Base-by-base conservation (phyloP, 495 filamentous ascomycete genomes). In the Aspergillus biplanus region DNA sequence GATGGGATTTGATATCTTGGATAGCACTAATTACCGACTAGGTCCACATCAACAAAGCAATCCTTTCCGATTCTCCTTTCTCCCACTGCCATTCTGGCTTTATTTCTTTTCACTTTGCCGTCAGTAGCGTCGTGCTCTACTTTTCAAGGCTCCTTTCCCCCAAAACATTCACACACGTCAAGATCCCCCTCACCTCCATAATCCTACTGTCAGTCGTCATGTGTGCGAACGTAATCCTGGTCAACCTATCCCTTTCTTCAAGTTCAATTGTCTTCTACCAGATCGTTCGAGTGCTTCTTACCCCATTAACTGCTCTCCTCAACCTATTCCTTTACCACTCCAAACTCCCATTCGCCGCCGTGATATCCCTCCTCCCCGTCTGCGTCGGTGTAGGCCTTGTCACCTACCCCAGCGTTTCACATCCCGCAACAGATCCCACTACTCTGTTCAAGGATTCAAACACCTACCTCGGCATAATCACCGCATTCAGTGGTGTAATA, bases 51-150 rank as follows among this genome's bases (percentile, higher is more conserved):
- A 58, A 33, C 27, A 57, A 57, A 46, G 16, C 55, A 15, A 57
- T 57, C 21, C 39, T 57, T 16, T 57, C 35, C 0, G 18, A 57
- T 15, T 34, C 55, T 27, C 7, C 55, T 12, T 46, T 57, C 18
- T 44, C 55, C 1, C 18, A 46, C n/a, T 57, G 53, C 37, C 39
- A 56, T 46, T 37, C 50, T 34, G 27, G 61, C 52, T 56, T 52
- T 32, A 52, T 63, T 18, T 35, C 61, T 33, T 56, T 49, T 50
- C 61, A 48, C 46, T 57, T 42, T 44, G 44, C 55, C 55, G n/a
- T 57, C 5, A 46, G 15, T 16, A 37, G 55, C 18, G 6, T 57
- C 16, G 21, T 57, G 5, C 55, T 57, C 6, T 57, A 13, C 31
- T 21, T 44, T 21, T 15, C 27, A 15, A 27, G 34, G 11, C 33